These are phyloP conservation scores for Ormosia semicastrata DNA, from an alignment of 306 rosid species.

Conservation along the genomic window DNA sequence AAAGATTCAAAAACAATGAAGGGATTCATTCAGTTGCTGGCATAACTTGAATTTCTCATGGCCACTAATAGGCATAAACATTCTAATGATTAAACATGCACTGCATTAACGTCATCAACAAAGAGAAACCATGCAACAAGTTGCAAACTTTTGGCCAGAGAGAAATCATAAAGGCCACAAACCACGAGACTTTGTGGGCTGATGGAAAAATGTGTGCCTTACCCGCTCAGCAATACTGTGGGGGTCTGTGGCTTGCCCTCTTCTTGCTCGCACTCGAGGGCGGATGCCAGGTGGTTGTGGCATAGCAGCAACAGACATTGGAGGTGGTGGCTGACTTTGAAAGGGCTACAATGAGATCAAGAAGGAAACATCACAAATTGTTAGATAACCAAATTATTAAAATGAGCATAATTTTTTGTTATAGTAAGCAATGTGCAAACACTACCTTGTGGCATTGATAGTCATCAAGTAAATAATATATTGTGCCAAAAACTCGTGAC, in stretches of 20 bases:
- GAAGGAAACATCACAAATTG: background rate
- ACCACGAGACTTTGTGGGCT: background rate
- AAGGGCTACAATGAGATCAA: conserved; percentile 38
- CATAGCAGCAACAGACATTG: conserved; percentile 32
- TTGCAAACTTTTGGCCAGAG: background rate
- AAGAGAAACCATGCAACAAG: background rate
- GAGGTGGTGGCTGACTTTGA: conserved; percentile 54
- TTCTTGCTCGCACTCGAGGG: conserved; percentile 93
- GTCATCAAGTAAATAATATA: background rate
- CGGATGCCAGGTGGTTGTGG: conserved; percentile 70
- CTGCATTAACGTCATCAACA: background rate
- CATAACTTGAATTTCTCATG: background rate
- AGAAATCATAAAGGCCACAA: background rate
- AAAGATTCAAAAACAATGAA: background rate
- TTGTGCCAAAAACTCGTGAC: background rate
- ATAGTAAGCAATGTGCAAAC: background rate
- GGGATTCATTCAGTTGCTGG: background rate
- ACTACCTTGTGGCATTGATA: background rate
- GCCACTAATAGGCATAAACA: background rate
- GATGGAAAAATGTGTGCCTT: background rate
- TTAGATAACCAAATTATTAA: background rate
- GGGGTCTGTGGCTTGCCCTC: conserved; percentile 99
- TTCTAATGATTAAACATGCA: background rate
- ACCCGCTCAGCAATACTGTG: conserved; percentile 98
- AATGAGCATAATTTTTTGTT: background rate